Percentiles rank a stretch among this genome's conserved stretches.
Evolutionary conservation across 306 rosid genomes (phyloP).

Genomic region (Ceratonia siliqua): DNA sequence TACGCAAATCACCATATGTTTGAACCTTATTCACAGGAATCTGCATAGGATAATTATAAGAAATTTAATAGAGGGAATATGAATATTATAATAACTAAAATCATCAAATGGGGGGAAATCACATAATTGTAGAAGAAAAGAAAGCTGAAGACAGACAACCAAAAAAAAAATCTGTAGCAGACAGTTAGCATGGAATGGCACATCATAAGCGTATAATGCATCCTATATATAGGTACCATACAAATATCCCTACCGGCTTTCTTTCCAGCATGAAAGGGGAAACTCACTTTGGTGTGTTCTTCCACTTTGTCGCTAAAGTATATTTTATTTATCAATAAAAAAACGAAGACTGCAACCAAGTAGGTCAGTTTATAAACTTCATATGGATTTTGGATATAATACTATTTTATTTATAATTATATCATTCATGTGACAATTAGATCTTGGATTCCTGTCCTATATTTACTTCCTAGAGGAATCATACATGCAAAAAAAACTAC

Average conservation of each 20-base stretch:
- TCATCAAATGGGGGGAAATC: neutral
- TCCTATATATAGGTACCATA: neutral
- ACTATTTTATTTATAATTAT: neutral
- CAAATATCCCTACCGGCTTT: conserved; percentile 9
- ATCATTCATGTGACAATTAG: conserved; percentile 23
- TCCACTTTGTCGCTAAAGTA: neutral
- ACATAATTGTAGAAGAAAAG: conserved; percentile 16
- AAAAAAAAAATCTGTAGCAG: neutral
- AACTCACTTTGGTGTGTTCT: neutral
- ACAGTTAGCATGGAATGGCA: neutral
- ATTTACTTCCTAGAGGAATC: neutral
- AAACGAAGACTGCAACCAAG: conserved; percentile 18
- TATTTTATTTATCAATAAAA: neutral
- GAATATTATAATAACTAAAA: conserved; percentile 12
- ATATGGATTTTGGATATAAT: neutral
- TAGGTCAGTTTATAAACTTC: conserved; percentile 1
- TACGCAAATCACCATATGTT: conserved; percentile 85
- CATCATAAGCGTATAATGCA: neutral
- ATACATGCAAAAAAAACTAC: conserved; percentile 4
- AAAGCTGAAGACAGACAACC: conserved; percentile 13
- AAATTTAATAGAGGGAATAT: neutral
- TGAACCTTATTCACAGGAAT: conserved; percentile 88
- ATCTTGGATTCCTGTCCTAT: neutral
- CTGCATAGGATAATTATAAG: conserved; percentile 53
- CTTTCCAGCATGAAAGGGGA: neutral